Evolutionary conservation across 495 filamentous ascomycete species (phyloP).

Genomic region (Neurospora sp.): DNA sequence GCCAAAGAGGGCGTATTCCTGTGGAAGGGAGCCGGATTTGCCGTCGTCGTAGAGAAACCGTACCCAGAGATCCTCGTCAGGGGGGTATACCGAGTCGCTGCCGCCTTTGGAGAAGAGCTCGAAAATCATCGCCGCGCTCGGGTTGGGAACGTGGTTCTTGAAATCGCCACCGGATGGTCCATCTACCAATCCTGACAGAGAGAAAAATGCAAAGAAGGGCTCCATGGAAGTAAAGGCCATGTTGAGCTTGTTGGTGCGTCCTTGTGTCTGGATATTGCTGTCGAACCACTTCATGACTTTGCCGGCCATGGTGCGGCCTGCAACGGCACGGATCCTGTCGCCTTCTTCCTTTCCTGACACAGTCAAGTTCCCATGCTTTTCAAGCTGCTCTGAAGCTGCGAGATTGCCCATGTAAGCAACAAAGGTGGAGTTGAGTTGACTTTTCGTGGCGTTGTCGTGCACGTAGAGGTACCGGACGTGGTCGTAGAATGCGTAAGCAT

Average conservation of each 20-base stretch:
- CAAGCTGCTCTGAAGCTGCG: slow-evolving; percentile 25
- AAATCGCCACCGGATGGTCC: slow-evolving; percentile 15
- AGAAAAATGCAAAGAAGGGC: slow-evolving; percentile 33
- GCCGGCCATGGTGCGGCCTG: slow-evolving; percentile 31
- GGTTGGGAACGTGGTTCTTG: slow-evolving; percentile 20
- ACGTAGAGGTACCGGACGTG: slow-evolving; percentile 30
- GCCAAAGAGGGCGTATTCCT: slow-evolving; percentile 24
- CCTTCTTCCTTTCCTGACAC: slow-evolving; percentile 14
- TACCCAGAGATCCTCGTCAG: slow-evolving; percentile 22
- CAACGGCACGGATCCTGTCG: slow-evolving; percentile 29
- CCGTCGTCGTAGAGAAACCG: slow-evolving; percentile 32
- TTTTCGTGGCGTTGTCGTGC: slow-evolving; percentile 21
- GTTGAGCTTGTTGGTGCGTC: slow-evolving; percentile 24
- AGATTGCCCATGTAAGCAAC: slow-evolving; percentile 18
- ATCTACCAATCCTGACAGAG: slow-evolving; percentile 19
- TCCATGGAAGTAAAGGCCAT: slow-evolving; percentile 34
- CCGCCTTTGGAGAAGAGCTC: slow-evolving; percentile 30
- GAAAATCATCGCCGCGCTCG: slow-evolving; percentile 32
- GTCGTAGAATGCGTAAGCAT: slow-evolving; percentile 36
- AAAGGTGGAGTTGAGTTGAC: slow-evolving; percentile 11
- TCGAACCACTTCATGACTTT: slow-evolving; percentile 19
- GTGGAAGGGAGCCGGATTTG: slow-evolving; percentile 10
- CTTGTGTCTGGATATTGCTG: slow-evolving; percentile 19
- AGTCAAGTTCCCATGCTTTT: slow-evolving; percentile 27
- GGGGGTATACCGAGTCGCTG: slow-evolving; percentile 13